A percentile compares a stretch with the other conserved stretches of the same genome.
These are phyloP conservation scores for Neurospora sp. DNA, from an alignment of 495 filamentous ascomycete genomes.

Conservation along the genomic window DNA sequence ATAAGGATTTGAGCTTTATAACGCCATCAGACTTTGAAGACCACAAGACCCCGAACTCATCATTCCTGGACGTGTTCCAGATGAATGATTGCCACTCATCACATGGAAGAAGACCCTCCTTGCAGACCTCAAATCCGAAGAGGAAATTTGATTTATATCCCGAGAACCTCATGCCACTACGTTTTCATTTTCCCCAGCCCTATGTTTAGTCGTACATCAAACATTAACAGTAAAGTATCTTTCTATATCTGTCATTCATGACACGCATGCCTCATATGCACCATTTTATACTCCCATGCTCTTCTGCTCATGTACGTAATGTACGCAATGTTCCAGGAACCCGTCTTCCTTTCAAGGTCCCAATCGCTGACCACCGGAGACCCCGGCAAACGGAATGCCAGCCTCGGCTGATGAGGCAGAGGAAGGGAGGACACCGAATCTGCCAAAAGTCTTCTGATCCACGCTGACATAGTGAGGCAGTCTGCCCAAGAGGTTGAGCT, in stretches of 20 bases:
- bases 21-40: too few relatives aligned
- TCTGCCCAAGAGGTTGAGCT: slow-evolving; percentile 69
- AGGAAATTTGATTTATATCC: not conserved
- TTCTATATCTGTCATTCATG: not conserved
- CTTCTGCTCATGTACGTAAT: not conserved
- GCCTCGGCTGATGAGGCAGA: slow-evolving; percentile 31
- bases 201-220: not conserved
- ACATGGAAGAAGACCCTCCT: not conserved
- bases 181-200: not conserved
- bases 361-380: not conserved
- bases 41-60: not conserved
- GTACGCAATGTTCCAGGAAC: not conserved
- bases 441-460: slow-evolving; percentile 93
- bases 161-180: not conserved
- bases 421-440: slow-evolving; percentile 77
- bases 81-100: not conserved
- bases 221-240: not conserved
- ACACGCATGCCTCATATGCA: not conserved
- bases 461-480: slow-evolving; percentile 84
- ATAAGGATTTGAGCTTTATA: too few relatives aligned
- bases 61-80: not conserved
- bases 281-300: not conserved
- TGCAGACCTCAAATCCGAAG: not conserved
- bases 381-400: not conserved
- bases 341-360: not conserved